A percentile compares a stretch with the other conserved stretches of the same genome.
These are phyloP conservation scores for Logfia minima DNA, from an alignment of 129 eudicot genomes.

Conservation along the genomic window DNA sequence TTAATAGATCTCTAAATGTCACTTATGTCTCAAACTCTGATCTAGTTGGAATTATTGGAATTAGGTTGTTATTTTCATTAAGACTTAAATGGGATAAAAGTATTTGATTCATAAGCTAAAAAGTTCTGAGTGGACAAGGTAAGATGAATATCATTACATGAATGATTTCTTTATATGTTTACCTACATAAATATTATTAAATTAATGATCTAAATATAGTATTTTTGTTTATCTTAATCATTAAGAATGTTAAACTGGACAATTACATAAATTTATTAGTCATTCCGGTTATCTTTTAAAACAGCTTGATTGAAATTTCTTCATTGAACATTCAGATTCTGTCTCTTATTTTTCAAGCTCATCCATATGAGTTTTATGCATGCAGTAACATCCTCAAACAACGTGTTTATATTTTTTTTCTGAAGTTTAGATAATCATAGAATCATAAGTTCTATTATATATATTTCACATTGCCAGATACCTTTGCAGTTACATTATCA, in stretches of 20 bases:
- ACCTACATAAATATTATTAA: no score
- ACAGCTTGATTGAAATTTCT: not conserved
- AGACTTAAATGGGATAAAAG: not conserved
- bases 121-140: not conserved
- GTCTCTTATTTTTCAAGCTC: conserved; percentile 5
- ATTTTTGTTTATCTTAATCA: not conserved
- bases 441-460: not conserved
- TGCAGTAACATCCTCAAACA: not conserved
- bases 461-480: not conserved
- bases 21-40: not conserved
- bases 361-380: not conserved
- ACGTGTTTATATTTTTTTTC: not conserved
- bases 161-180: not conserved
- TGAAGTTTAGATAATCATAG: not conserved
- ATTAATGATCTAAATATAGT: not conserved
- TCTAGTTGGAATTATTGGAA: not conserved
- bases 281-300: not conserved
- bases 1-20: not conserved
- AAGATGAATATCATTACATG: not conserved
- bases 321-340: not conserved
- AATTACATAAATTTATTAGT: not conserved
- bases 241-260: not conserved
- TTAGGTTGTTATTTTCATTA: not conserved
- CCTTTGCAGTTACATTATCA: not conserved
- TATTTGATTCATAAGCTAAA: not conserved